Evolutionary conservation across 176 grass and related monocot genomes (phyloP), one percentile per base, ranked within the genome.

Genomic region (Hsuehochloa calcarea): DNA sequence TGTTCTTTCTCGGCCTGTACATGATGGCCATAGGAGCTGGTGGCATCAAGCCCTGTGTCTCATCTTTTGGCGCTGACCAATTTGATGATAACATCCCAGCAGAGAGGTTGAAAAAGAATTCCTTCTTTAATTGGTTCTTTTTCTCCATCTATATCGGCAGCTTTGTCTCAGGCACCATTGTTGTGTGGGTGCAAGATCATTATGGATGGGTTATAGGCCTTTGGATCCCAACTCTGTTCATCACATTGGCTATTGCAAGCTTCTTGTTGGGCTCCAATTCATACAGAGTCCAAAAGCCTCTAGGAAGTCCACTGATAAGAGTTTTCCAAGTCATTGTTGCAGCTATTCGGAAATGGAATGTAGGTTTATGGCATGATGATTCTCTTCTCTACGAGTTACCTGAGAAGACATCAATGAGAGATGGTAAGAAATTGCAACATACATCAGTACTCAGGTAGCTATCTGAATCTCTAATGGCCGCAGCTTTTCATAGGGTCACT

Each of bases 121-220:
- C 91, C 76, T 93, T 97, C 70, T 97, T 97, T 35, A 97, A 97
- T 74, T 97, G 94, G 94, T 97, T 92, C 82, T 97, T 92, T n/a
- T 92, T 97, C 74, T 85, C 89, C 12, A 93, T 93, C 58, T 92
- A 97, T 41, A 93, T 93, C n/a, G 94, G 94, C 31, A 86, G 89
- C 80, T 82, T 93, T 39, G 51, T 93, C 50, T 89, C 94, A 12
- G 89, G 94, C 74, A 88, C 86, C 43, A 61, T 86, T 67, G 55
- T 97, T 37, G 94, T 97, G 61, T 97, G 89, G 84, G 82, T 91
- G 51, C 94, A 97, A 87, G 94, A 97, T 82, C 88, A 88, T 54
- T 97, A 68, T 74, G 94, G 94, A 35, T 97, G 94, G 94, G 91
- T 88, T 40, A 44, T 97, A 12, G 91, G 94, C 20, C 92, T 97